Evolutionary conservation across 495 filamentous ascomycete species (phyloP).

Genomic region (Penicillium soppii): DNA sequence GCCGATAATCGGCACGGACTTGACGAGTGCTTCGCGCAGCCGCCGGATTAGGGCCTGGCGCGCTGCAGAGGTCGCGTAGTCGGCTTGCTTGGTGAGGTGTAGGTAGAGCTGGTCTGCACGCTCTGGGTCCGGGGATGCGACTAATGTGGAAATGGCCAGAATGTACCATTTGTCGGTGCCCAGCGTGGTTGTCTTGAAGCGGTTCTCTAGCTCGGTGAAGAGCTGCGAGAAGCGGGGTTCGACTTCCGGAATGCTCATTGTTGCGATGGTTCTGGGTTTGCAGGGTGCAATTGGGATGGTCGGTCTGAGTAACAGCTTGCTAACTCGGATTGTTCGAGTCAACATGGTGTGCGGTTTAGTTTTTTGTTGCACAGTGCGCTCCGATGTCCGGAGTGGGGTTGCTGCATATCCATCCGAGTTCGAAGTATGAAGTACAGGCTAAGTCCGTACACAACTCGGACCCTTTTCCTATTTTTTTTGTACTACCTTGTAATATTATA

Average conservation of each 20-base stretch:
- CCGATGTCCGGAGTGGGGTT: slow-evolving; percentile 21
- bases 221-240: slow-evolving; percentile 37
- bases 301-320: background rate
- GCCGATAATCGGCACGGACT: slow-evolving; percentile 49
- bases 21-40: slow-evolving; percentile 53
- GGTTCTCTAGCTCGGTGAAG: slow-evolving; percentile 51
- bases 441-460: no score
- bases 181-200: slow-evolving; percentile 47
- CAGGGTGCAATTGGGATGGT: background rate
- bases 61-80: slow-evolving; percentile 31
- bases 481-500: no score
- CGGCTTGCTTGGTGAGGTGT: slow-evolving; percentile 43
- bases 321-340: background rate
- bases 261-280: slow-evolving; percentile 9
- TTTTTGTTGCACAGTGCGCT: background rate
- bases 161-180: slow-evolving; percentile 59
- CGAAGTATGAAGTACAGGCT: no score
- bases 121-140: slow-evolving; percentile 46
- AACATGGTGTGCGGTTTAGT: slow-evolving; percentile 2
- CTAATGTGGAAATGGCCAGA: slow-evolving; percentile 45
- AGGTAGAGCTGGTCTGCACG: slow-evolving; percentile 49
- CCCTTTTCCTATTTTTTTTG: no score
- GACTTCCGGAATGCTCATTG: slow-evolving; percentile 17
- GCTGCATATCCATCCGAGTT: background rate
- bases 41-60: slow-evolving; percentile 50